Evolutionary conservation across 2,329 filamentous ascomycete genomes (phyloP).

Genomic region (Sarocladium brachiariae): DNA sequence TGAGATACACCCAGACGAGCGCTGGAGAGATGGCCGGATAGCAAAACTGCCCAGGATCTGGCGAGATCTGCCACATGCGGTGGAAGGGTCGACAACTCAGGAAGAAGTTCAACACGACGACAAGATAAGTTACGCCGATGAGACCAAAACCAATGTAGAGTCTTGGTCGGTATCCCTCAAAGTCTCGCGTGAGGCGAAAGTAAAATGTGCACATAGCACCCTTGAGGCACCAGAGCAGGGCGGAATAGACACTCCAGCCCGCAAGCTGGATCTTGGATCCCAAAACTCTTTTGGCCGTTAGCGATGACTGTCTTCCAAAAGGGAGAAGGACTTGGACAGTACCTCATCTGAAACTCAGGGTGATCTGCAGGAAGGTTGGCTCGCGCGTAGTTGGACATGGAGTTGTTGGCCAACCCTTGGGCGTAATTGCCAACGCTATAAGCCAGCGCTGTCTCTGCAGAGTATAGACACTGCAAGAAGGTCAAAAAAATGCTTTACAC

Average conservation of each 20-base stretch:
- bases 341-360: conserved; percentile 36
- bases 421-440: conserved; percentile 43
- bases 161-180: conserved; percentile 33
- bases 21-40: conserved; percentile 38
- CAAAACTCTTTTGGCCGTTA: conserved; percentile 29
- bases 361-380: conserved; percentile 33
- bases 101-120: conserved; percentile 41
- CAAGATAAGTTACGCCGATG: conserved; percentile 41
- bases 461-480: conserved; percentile 39
- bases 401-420: conserved; percentile 48
- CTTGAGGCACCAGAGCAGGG: conserved; percentile 50
- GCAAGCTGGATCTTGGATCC: conserved; percentile 52
- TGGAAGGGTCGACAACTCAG: conserved; percentile 45
- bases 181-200: conserved; percentile 39
- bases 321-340: background rate
- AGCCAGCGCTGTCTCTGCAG: conserved; percentile 41
- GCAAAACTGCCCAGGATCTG: conserved; percentile 46
- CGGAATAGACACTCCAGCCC: conserved; percentile 48
- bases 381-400: conserved; percentile 46
- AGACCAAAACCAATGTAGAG: conserved; percentile 44
- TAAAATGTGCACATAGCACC: conserved; percentile 51
- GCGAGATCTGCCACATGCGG: conserved; percentile 53
- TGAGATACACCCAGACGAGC: conserved; percentile 44
- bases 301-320: rapidly evolving
- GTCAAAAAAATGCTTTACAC: background rate